phyloP scores from a whole-genome alignment of 1,284 basidiomycete genomes.

The Ganoderma multipileum region DNA sequence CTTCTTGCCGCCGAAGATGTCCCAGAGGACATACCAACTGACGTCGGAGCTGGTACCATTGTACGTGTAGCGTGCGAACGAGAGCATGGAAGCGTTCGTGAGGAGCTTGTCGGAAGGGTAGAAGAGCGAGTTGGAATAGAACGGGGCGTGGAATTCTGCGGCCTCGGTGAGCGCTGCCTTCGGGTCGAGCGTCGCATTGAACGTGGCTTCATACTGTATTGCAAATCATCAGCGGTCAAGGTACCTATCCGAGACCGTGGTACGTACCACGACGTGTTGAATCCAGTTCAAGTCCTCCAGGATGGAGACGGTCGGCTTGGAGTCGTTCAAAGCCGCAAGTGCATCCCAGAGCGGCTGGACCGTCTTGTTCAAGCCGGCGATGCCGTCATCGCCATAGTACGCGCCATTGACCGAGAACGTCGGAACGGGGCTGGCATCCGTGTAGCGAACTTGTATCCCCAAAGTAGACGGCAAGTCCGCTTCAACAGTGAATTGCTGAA shows the following conservation, averaged over 20 bases:
- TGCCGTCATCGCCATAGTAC: constrained; percentile 3
- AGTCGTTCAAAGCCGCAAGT: constrained; percentile 2
- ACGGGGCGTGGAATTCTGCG: neutral
- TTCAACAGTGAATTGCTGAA: neutral
- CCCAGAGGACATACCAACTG: constrained; percentile 9
- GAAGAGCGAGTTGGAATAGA: constrained; percentile 10
- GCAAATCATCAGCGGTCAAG: neutral
- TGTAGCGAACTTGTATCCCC: neutral
- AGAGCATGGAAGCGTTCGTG: neutral
- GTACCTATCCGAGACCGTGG: too few species aligned
- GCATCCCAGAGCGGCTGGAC: constrained; percentile 4
- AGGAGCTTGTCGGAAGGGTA: constrained; percentile 5
- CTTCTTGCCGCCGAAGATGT: constrained; percentile 1
- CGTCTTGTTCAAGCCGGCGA: constrained; percentile 4
- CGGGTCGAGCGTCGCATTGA: neutral
- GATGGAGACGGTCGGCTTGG: neutral
- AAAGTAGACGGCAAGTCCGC: neutral
- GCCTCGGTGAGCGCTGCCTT: neutral
- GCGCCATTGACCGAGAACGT: constrained; percentile 3
- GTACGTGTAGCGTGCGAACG: constrained; percentile 4
- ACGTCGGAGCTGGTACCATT: constrained; percentile 3
- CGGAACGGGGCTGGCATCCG: neutral
- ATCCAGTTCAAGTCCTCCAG: constrained; percentile 6
- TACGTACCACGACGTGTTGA: constrained; percentile 1
- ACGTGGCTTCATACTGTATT: neutral